These are phyloP conservation scores for Populus alba DNA, from an alignment of 345 rosid species.

Conservation along the genomic window DNA sequence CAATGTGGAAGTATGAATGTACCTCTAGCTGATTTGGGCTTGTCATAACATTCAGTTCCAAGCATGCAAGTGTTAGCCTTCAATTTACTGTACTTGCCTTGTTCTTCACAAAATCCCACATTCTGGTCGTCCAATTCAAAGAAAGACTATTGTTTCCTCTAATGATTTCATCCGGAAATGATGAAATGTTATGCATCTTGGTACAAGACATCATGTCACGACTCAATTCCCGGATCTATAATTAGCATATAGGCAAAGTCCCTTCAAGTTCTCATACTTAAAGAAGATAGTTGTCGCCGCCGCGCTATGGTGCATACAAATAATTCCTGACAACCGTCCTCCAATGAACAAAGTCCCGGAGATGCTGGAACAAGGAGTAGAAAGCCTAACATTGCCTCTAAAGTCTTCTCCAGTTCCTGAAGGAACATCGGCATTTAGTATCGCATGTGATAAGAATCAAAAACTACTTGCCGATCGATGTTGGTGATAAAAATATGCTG, in stretches of 20 bases:
- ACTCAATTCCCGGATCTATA: too few species aligned
- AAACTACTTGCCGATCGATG: too few species aligned
- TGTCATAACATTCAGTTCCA: conserved; percentile 6
- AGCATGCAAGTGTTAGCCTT: not conserved
- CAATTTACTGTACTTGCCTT: not conserved
- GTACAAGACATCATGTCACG: not conserved
- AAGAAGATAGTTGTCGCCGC: conserved; percentile 11
- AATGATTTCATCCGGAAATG: not conserved
- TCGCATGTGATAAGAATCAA: too few species aligned
- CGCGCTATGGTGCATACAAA: conserved; percentile 13
- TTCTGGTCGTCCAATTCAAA: not conserved
- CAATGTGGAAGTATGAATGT: not conserved
- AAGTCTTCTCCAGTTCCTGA: not conserved
- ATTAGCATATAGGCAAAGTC: too few species aligned
- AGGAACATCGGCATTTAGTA: not conserved
- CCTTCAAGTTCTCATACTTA: too few species aligned
- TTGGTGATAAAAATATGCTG: too few species aligned
- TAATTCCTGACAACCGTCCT: conserved; percentile 6
- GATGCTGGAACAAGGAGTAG: conserved; percentile 12
- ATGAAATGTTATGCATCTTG: not conserved
- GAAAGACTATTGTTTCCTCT: not conserved
- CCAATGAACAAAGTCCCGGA: conserved; percentile 14
- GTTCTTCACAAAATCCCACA: not conserved
- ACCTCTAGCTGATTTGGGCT: not conserved
- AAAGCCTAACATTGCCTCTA: not conserved